phyloP scores from a whole-genome alignment of 2,329 filamentous ascomycete genomes.

The Emericellopsis cladophorae region DNA sequence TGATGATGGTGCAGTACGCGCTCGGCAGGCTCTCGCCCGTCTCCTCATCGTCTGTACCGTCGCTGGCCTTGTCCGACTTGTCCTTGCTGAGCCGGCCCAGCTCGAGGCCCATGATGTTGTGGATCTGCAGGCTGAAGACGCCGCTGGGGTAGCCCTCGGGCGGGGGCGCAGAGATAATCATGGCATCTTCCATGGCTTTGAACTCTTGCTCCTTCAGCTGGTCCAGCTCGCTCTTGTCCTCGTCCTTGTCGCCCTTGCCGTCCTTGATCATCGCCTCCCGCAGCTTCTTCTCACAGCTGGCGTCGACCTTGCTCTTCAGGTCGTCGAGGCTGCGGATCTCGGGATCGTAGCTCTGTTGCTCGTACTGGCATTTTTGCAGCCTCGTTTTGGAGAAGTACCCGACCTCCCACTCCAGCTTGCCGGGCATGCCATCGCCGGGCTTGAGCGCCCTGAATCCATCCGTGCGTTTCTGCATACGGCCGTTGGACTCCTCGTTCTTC shows the following conservation, averaged over 20 bases:
- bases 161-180: conserved; percentile 57
- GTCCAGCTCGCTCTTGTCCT: conserved; percentile 48
- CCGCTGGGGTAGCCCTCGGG: conserved; percentile 49
- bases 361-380: conserved; percentile 48
- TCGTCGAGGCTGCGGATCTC: conserved; percentile 44
- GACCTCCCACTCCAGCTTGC: conserved; percentile 55
- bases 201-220: conserved; percentile 58
- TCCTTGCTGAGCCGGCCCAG: conserved; percentile 42
- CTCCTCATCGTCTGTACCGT: conserved; percentile 42
- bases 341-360: conserved; percentile 45
- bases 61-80: conserved; percentile 26
- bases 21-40: conserved; percentile 54
- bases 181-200: conserved; percentile 44
- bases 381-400: conserved; percentile 59
- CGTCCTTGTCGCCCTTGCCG: conserved; percentile 25
- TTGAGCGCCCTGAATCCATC: conserved; percentile 56
- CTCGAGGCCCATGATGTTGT: conserved; percentile 60
- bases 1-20: conserved; percentile 58
- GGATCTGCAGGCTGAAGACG: conserved; percentile 57
- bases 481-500: conserved; percentile 42
- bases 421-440: conserved; percentile 54
- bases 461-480: conserved; percentile 47
- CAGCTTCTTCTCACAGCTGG: conserved; percentile 46
- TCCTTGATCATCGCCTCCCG: conserved; percentile 41
- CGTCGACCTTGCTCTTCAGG: conserved; percentile 42